These are phyloP conservation scores for Fraxinus sp. DNA, from an alignment of 305 asterid species.

Conservation along the genomic window DNA sequence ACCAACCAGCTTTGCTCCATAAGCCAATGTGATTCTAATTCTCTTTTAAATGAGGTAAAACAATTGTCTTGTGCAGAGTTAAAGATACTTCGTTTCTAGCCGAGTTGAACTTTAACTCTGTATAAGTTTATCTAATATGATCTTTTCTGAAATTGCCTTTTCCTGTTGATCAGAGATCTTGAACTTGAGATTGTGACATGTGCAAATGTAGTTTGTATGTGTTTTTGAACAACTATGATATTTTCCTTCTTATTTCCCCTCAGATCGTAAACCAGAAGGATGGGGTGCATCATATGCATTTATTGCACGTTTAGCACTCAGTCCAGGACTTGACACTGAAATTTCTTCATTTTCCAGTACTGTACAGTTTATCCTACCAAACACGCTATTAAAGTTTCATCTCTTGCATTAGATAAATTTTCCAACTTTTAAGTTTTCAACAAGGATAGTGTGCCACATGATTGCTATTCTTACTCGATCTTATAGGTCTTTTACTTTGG, in stretches of 20 bases:
- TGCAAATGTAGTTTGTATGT: not conserved
- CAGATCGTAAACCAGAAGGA: not conserved
- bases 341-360: not conserved
- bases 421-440: not conserved
- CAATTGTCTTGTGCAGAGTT: conserved; percentile 14
- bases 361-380: not conserved
- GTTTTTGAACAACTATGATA: not conserved
- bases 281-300: not conserved
- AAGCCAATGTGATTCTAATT: conserved; percentile 85
- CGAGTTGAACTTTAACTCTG: not conserved
- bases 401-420: not conserved
- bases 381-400: not conserved
- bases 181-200: not conserved
- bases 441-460: not conserved
- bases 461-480: not conserved
- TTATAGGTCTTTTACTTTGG: not conserved
- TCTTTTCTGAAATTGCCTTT: not conserved
- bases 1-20: conserved; percentile 94
- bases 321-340: not conserved
- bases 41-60: conserved; percentile 90
- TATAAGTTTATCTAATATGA: not conserved
- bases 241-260: not conserved
- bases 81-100: not conserved
- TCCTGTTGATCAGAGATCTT: not conserved
- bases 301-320: not conserved